Evolutionary conservation across 2,329 filamentous ascomycete genomes (phyloP).

Genomic region (Alternaria ventricosa): DNA sequence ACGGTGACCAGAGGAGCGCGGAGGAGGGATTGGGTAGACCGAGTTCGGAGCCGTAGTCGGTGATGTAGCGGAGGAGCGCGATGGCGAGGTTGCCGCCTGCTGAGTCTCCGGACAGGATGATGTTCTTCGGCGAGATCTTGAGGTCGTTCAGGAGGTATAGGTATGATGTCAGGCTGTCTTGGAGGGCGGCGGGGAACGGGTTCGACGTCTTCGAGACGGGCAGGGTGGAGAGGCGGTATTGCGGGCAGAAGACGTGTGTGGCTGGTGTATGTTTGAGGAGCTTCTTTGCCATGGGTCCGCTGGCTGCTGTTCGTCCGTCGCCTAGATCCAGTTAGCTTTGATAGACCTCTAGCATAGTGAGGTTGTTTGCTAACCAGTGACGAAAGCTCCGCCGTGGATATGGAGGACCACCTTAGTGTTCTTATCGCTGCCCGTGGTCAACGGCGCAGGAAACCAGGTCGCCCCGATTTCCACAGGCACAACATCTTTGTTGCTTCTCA

Average conservation of each 20-base stretch:
- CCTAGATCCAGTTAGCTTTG: background rate
- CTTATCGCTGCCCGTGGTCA: conserved; percentile 17
- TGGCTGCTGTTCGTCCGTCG: conserved; percentile 48
- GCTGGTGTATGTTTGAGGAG: conserved; percentile 48
- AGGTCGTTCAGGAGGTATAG: conserved; percentile 54
- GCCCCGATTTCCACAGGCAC: conserved; percentile 49
- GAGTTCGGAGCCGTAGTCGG: conserved; percentile 47
- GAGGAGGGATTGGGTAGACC: conserved; percentile 46
- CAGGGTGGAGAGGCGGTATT: conserved; percentile 58
- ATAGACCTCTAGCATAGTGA: too few species aligned
- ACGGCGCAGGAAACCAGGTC: conserved; percentile 51
- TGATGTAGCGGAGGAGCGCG: conserved; percentile 56
- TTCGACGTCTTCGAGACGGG: conserved; percentile 43
- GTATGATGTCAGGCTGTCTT: conserved; percentile 58
- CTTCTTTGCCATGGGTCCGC: conserved; percentile 38
- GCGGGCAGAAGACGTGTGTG: conserved; percentile 52
- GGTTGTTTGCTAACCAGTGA: too few species aligned
- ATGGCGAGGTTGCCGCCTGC: conserved; percentile 58
- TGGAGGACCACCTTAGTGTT: conserved; percentile 52
- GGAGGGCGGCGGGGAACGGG: conserved; percentile 60
- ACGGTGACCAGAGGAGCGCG: conserved; percentile 54
- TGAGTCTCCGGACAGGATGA: conserved; percentile 58
- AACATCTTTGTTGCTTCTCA: conserved; percentile 40
- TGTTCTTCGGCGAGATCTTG: conserved; percentile 48
- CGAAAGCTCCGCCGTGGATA: conserved; percentile 59